Percentiles rank a stretch among this genome's conserved stretches.
Conservation (phyloP, 108 stramenopile genomes). For the Asterionellopsis glacialis region DNA sequence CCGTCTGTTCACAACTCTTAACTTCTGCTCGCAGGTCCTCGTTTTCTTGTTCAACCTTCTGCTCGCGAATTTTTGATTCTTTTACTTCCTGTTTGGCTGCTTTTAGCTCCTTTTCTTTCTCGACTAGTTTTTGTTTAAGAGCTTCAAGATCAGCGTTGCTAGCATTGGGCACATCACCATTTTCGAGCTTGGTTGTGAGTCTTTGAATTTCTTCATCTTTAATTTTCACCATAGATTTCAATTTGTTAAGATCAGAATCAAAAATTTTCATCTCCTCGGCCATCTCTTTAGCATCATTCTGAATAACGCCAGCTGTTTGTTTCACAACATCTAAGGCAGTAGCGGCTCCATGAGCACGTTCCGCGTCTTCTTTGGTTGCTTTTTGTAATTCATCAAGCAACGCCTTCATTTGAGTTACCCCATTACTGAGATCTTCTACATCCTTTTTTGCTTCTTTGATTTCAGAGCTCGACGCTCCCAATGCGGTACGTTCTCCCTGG, state of each 20-base stretch:
- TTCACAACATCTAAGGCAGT: not conserved
- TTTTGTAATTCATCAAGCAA: too few species aligned
- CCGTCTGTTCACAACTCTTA: not conserved
- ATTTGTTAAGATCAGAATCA: not conserved
- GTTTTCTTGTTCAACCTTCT: constrained; percentile 28
- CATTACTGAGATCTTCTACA: too few species aligned
- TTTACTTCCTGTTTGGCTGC: constrained; percentile 5
- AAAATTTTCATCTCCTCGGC: not conserved
- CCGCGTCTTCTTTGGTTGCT: too few species aligned
- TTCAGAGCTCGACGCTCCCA: too few species aligned
- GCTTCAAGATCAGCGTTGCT: too few species aligned
- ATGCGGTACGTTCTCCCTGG: not conserved
- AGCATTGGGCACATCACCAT: too few species aligned
- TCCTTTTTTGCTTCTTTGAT: too few species aligned
- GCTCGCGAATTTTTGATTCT: constrained; percentile 4
- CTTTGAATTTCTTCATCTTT: too few species aligned
- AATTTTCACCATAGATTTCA: not conserved
- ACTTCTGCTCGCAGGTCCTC: constrained; percentile 21
- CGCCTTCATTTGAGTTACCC: too few species aligned
- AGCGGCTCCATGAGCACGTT: too few species aligned
- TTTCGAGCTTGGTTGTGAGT: too few species aligned
- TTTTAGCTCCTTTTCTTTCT: constrained; percentile 23
- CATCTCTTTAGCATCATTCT: constrained; percentile 1
- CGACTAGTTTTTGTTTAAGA: constrained; percentile 5
- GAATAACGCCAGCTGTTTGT: constrained; percentile 3